Evolutionary conservation across 306 rosid species (phyloP).

Genomic region (Vicia faba): DNA sequence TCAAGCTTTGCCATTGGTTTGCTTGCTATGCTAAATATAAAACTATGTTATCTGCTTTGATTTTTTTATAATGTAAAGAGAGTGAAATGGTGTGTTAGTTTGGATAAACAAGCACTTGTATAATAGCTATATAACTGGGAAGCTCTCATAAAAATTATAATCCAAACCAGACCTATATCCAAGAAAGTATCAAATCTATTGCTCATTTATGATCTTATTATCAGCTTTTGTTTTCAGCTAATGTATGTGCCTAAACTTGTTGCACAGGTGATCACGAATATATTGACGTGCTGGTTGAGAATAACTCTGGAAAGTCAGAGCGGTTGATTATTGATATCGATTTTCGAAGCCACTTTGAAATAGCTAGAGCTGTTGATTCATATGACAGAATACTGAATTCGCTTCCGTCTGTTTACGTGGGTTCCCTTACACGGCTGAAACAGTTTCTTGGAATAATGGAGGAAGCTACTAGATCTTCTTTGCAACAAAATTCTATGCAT

Average conservation of each 20-base stretch:
- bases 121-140: too few relatives aligned
- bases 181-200: neutral
- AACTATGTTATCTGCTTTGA: neutral
- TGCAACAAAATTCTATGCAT: conserved; percentile 93
- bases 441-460: conserved; percentile 84
- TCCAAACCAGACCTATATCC: too few relatives aligned
- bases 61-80: conserved; percentile 25
- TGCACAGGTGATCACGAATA: conserved; percentile 89
- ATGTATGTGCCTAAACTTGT: conserved; percentile 32
- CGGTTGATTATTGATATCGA: conserved; percentile 83
- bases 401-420: conserved; percentile 79
- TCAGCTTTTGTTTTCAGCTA: conserved; percentile 12
- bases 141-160: too few relatives aligned
- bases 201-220: neutral
- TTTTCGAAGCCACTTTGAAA: conserved; percentile 95
- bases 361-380: conserved; percentile 93
- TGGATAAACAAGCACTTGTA: too few relatives aligned
- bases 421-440: conserved; percentile 69
- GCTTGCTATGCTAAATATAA: conserved; percentile 14
- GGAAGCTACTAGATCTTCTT: conserved; percentile 84
- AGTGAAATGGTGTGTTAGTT: neutral
- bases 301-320: conserved; percentile 60
- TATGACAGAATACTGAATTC: conserved; percentile 79
- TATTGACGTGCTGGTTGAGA: conserved; percentile 68
- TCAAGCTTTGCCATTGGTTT: neutral